Conservation (phyloP, 768 basidiomycete species). For the Candolleomyces aberdarensis region DNA sequence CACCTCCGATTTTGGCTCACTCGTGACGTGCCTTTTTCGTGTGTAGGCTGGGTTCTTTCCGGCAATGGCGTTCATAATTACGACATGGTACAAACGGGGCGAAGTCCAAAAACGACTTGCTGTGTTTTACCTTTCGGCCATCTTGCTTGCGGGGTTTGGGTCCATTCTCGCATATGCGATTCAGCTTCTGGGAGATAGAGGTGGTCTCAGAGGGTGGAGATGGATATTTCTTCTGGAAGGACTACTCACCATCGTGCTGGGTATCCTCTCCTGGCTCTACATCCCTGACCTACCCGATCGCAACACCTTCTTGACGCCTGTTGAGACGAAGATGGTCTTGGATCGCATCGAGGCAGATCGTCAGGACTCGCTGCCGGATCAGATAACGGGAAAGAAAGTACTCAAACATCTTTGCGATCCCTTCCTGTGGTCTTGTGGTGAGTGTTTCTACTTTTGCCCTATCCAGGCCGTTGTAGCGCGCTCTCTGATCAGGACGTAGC, state of each 20-base stretch:
- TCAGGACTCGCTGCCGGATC: conserved; percentile 47
- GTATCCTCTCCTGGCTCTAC: conserved; percentile 37
- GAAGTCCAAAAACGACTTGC: conserved; percentile 43
- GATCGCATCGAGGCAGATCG: conserved; percentile 48
- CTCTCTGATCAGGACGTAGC: conserved; percentile 16
- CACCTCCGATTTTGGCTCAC: too few relatives aligned
- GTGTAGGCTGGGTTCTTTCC: conserved; percentile 12
- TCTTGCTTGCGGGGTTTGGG: background rate
- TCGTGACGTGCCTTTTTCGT: too few relatives aligned
- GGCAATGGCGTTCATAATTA: conserved; percentile 12
- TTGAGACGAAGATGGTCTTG: conserved; percentile 37
- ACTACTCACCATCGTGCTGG: conserved; percentile 38
- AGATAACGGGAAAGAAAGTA: conserved; percentile 33
- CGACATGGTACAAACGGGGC: conserved; percentile 35
- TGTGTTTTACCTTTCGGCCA: background rate
- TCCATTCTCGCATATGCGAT: conserved; percentile 33
- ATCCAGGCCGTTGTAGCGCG: background rate
- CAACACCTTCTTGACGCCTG: conserved; percentile 41
- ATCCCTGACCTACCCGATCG: conserved; percentile 46
- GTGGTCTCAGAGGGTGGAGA: conserved; percentile 42
- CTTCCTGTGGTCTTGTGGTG: conserved; percentile 46
- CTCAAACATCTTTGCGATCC: conserved; percentile 40
- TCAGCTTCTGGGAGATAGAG: conserved; percentile 36
- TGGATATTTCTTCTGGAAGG: conserved; percentile 55
- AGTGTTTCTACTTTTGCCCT: conserved; percentile 7